Evolutionary conservation across 2,329 filamentous ascomycete genomes (phyloP), one percentile per base, ranked within the genome.

Genomic region (Penicillium corylophilum): DNA sequence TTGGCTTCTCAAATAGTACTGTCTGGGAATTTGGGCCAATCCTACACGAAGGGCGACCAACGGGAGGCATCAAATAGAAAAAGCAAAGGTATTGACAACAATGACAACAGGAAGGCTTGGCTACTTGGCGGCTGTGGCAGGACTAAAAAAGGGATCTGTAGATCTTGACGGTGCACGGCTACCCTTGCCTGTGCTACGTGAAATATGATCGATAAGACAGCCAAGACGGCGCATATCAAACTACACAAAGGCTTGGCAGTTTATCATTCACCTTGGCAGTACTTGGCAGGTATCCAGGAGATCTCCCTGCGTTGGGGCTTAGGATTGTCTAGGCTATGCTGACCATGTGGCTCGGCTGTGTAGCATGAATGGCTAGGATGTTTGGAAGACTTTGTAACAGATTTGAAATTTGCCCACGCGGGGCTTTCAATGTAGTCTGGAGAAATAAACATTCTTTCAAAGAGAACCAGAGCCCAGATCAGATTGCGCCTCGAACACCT

Each of bases 181-280:
- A 39, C 46, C 43, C 44, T 53, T 35, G 50, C 50, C 35, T 47
- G 53, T 61, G 58, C 28, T 53, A 54, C 57, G 51, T 48, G 16
- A 15, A 31, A 36, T 18, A 31, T 35, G 29, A 16, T 41, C 36
- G 48, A 52, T 50, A 26, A 42, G 44, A 45, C 53, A 51, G 53
- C 57, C 60, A 60, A 62, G 60, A 47, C 59, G 57, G 51, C 42
- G 50, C 45, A 20, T 55, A 60, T 62, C 59, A 60, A 51, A 63
- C 44, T 52, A 44, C 47, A 51, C 47, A 57, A 31, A 59, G 55
- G 50, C 60, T 63, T 63, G 60, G 59, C 60, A 39, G 59, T 55
- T 57, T 50, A 59, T 50, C 60, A 56, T 53, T 39, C 44, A 50
- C 13, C 60, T 59, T 60, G 57, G 59, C 57, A 26, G 13, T 13